These are phyloP conservation scores for Pestalotiopsis sp. DNA, from an alignment of 2,329 filamentous ascomycete species.

Conservation along the genomic window DNA sequence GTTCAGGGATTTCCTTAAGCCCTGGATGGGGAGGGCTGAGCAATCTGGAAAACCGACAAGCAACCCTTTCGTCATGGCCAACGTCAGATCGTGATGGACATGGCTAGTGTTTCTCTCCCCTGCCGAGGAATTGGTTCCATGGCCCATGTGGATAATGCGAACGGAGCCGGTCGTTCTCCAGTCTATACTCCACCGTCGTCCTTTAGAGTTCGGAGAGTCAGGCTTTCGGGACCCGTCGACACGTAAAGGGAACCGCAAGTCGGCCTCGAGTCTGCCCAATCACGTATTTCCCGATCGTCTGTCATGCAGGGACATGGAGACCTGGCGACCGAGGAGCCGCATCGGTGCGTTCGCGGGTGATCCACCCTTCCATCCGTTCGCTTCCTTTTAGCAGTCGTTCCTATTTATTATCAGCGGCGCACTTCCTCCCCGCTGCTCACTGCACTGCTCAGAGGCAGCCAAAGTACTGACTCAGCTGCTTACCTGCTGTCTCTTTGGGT, in stretches of 20 bases:
- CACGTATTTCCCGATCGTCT: neutral
- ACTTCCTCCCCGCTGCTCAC: neutral
- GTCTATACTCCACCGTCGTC: neutral
- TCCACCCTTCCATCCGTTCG: neutral
- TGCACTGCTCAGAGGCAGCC: neutral
- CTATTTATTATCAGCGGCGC: neutral
- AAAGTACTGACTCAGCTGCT: neutral
- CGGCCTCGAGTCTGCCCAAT: neutral
- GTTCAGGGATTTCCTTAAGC: neutral
- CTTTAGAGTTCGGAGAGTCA: neutral
- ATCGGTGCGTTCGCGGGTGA: neutral
- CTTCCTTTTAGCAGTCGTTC: neutral
- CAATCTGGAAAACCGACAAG: neutral
- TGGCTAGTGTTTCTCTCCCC: neutral
- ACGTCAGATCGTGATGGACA: conserved; percentile 4
- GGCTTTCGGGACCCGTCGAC: neutral
- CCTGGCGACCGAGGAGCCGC: neutral
- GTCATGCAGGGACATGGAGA: conserved; percentile 9
- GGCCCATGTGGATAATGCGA: neutral
- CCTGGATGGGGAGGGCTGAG: neutral
- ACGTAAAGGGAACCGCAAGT: conserved; percentile 3
- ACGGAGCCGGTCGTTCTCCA: neutral
- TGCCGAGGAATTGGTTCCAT: neutral
- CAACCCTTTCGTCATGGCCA: neutral
- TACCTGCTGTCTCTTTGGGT: neutral